A percentile compares a stretch with the other conserved stretches of the same genome.
phyloP scores from a whole-genome alignment of 257 asterid species.

The Scutellaria barbata region DNA sequence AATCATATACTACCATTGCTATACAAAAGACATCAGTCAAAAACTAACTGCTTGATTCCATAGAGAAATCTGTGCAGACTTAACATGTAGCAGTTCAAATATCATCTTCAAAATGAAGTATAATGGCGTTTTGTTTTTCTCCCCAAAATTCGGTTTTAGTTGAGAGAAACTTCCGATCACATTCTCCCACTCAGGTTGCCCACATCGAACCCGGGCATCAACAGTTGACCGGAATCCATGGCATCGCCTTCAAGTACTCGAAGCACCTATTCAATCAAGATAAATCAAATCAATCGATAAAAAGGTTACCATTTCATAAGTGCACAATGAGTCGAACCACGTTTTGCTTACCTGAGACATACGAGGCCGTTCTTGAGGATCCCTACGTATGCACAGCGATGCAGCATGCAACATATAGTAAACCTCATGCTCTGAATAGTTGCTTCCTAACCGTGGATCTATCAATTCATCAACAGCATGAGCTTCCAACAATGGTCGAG shows the following conservation, averaged over 20 bases:
- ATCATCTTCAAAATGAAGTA: conserved; percentile 30
- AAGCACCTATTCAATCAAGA: conserved; percentile 58
- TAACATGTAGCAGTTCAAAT: conserved; percentile 24
- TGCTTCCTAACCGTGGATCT: conserved; percentile 68
- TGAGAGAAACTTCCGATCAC: conserved; percentile 54
- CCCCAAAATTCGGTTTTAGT: conserved; percentile 41
- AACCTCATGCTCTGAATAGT: conserved; percentile 69
- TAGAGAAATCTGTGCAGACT: conserved; percentile 11
- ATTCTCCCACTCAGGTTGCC: conserved; percentile 75
- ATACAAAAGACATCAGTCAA: conserved; percentile 44
- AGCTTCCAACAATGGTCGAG: conserved; percentile 89
- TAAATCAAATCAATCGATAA: background rate
- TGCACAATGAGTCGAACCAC: background rate
- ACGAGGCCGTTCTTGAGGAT: conserved; percentile 88
- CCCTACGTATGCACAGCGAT: conserved; percentile 81
- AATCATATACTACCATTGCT: conserved; percentile 38
- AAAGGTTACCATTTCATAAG: background rate
- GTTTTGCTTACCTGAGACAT: conserved; percentile 78
- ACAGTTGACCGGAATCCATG: conserved; percentile 62
- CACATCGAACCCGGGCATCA: conserved; percentile 57
- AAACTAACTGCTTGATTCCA: conserved; percentile 25
- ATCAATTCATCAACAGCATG: conserved; percentile 71
- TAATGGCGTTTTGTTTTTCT: conserved; percentile 38
- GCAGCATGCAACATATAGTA: conserved; percentile 93
- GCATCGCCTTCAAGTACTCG: conserved; percentile 85